Conservation (phyloP, 1,139 yeast species). For the Scheffersomyces cryptocercus region DNA sequence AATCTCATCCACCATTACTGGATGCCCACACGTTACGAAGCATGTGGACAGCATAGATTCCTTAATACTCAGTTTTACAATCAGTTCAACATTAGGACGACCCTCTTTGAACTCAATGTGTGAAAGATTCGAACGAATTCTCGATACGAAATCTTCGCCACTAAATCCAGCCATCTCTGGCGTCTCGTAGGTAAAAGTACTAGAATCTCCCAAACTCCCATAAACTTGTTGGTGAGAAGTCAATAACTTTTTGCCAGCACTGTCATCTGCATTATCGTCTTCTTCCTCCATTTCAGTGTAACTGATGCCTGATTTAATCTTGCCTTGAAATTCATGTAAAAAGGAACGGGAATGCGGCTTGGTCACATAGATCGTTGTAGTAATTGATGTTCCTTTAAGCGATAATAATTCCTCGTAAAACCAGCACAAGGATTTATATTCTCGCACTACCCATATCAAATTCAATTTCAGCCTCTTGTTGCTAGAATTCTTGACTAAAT, state of each 20-base stretch:
- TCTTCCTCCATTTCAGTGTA: not conserved
- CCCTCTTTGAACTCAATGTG: slow-evolving; percentile 28
- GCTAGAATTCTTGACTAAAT: slow-evolving; percentile 8
- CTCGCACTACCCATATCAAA: slow-evolving; percentile 23
- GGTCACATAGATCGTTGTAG: slow-evolving; percentile 18
- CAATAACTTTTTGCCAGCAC: not conserved
- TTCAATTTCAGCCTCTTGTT: slow-evolving; percentile 11
- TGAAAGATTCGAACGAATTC: slow-evolving; percentile 7
- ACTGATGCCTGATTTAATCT: not conserved
- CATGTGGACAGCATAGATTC: slow-evolving; percentile 30
- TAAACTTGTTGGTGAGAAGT: not conserved
- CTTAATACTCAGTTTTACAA: slow-evolving; percentile 22
- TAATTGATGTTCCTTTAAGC: slow-evolving; percentile 14
- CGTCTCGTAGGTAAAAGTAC: slow-evolving; percentile 2
- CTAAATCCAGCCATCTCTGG: not conserved
- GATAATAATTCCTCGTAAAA: slow-evolving; percentile 18
- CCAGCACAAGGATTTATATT: slow-evolving; percentile 19
- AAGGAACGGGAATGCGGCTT: slow-evolving; percentile 7
- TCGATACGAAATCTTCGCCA: not conserved
- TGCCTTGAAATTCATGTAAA: slow-evolving; percentile 7
- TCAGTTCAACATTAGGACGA: slow-evolving; percentile 27
- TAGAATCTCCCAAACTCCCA: not conserved
- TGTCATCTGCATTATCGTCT: not conserved
- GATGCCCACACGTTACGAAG: slow-evolving; percentile 40
- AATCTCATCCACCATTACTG: slow-evolving; percentile 27